Percentiles rank a stretch among this genome's conserved stretches.
phyloP scores from a whole-genome alignment of 257 asterid genomes.

The Scutellaria baicalensis region DNA sequence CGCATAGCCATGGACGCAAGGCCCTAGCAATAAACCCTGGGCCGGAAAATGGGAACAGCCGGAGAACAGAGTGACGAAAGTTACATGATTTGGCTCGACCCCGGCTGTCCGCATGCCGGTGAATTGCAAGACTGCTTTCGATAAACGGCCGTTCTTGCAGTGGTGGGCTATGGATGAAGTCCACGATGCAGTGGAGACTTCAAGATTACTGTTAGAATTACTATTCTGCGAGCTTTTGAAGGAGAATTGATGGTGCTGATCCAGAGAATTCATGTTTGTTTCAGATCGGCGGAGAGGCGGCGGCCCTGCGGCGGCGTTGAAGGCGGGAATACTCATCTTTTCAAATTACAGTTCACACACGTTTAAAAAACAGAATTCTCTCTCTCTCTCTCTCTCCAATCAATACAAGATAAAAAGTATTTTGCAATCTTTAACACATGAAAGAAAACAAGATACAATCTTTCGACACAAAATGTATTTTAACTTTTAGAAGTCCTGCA shows the following conservation, averaged over 20 bases:
- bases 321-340: slow-evolving; percentile 40
- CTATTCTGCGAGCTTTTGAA: slow-evolving; percentile 10
- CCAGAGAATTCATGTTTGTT: slow-evolving; percentile 1
- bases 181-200: slow-evolving; percentile 55
- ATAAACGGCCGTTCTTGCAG: slow-evolving; percentile 55
- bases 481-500: too few species aligned
- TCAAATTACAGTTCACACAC: slow-evolving; percentile 20
- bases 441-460: too few species aligned
- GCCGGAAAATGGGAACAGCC: slow-evolving; percentile 58
- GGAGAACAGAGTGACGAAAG: slow-evolving; percentile 61
- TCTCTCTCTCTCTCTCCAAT: background rate
- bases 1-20: slow-evolving; percentile 50
- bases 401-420: too few species aligned
- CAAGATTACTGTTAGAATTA: background rate
- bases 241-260: slow-evolving; percentile 8
- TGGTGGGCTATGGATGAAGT: slow-evolving; percentile 58
- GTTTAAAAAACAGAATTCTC: background rate
- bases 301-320: slow-evolving; percentile 3
- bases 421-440: too few species aligned
- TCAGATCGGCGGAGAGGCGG: slow-evolving; percentile 9
- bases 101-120: slow-evolving; percentile 47
- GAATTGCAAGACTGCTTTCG: slow-evolving; percentile 41
- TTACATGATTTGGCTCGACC: slow-evolving; percentile 50
- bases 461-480: too few species aligned
- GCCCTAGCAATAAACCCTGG: slow-evolving; percentile 30